These are phyloP conservation scores for Macrolepiota albuminosa DNA, from an alignment of 768 basidiomycete genomes.

Conservation along the genomic window DNA sequence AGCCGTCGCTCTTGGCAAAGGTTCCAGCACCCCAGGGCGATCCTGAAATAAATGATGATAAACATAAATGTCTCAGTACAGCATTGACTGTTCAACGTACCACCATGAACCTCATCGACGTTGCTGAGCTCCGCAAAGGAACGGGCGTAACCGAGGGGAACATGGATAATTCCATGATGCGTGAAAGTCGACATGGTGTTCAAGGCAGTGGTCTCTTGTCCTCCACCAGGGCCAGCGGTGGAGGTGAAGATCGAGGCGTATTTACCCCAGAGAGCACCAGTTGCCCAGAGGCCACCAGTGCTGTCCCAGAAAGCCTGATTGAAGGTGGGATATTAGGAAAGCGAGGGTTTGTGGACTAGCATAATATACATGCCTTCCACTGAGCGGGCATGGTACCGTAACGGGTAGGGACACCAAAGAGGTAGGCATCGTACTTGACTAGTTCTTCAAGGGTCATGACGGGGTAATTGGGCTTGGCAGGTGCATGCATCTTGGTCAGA, in stretches of 20 bases:
- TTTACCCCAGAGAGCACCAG: conserved; percentile 65
- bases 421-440: conserved; percentile 58
- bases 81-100: conserved; percentile 29
- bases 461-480: conserved; percentile 67
- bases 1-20: conserved; percentile 47
- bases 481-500: conserved; percentile 61
- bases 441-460: conserved; percentile 53
- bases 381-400: conserved; percentile 80
- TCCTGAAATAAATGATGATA: conserved; percentile 31
- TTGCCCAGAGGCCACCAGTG: conserved; percentile 62
- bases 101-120: conserved; percentile 53
- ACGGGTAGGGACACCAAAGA: conserved; percentile 77
- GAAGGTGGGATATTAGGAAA: not conserved
- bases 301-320: conserved; percentile 72
- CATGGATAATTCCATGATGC: conserved; percentile 71
- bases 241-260: conserved; percentile 72
- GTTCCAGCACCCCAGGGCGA: conserved; percentile 84
- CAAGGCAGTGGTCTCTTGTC: conserved; percentile 64
- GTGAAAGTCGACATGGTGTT: conserved; percentile 50
- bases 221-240: conserved; percentile 70
- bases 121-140: conserved; percentile 35
- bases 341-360: not conserved
- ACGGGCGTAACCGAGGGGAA: conserved; percentile 67
- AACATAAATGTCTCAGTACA: not conserved
- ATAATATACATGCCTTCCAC: conserved; percentile 50